phyloP scores from a whole-genome alignment of 345 rosid species.

The Combretum micranthum region DNA sequence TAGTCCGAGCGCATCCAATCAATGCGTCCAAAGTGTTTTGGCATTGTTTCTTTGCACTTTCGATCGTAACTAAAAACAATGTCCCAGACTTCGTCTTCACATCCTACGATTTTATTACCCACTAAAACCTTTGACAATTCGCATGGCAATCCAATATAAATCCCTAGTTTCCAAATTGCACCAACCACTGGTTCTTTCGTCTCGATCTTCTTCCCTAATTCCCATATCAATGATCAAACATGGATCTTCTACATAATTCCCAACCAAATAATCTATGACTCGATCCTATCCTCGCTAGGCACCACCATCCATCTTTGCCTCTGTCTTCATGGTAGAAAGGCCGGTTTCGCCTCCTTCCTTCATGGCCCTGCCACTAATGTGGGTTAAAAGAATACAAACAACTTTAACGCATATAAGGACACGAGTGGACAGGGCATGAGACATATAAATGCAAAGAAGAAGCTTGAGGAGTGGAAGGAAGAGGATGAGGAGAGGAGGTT shows the following conservation, averaged over 20 bases:
- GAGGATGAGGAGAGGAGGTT: slow-evolving; percentile 77
- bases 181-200: too few relatives aligned
- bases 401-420: slow-evolving; percentile 91
- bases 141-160: too few relatives aligned
- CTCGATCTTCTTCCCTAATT: too few relatives aligned
- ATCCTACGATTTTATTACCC: too few relatives aligned
- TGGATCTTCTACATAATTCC: neutral
- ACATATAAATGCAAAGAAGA: slow-evolving; percentile 93
- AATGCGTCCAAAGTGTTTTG: too few relatives aligned
- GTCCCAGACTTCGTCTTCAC: too few relatives aligned
- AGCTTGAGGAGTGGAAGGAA: slow-evolving; percentile 86
- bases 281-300: slow-evolving; percentile 32
- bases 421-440: slow-evolving; percentile 93
- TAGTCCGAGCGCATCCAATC: too few relatives aligned
- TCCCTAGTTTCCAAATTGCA: too few relatives aligned
- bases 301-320: slow-evolving; percentile 60
- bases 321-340: slow-evolving; percentile 77
- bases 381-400: slow-evolving; percentile 92
- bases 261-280: slow-evolving; percentile 35
- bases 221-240: too few relatives aligned
- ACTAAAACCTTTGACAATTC: too few relatives aligned
- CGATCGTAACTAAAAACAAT: too few relatives aligned
- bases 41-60: too few relatives aligned
- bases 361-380: slow-evolving; percentile 96
- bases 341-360: slow-evolving; percentile 88